Evolutionary conservation across 768 basidiomycete genomes (phyloP), one percentile per base, ranked within the genome.

Genomic region (Scleroderma citrinum): DNA sequence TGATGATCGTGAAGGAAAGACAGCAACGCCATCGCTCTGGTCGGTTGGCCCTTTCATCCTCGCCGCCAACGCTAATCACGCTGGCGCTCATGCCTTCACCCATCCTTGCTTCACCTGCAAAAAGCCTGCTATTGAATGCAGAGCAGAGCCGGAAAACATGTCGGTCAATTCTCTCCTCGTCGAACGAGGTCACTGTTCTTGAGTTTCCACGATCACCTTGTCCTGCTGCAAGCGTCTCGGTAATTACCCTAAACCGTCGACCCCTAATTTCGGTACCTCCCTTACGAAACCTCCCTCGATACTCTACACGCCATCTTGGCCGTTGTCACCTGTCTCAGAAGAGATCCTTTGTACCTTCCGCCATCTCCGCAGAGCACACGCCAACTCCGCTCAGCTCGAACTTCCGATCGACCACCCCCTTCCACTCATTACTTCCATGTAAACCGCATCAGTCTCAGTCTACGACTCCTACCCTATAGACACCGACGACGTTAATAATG

Each of bases 391-490:
- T 20, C 13, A 51, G 31, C 21, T 26, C 54, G 36, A 34, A 35
- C 5, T 56, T 52, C 46, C 57, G 59, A 48, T n/a, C 63, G 64
- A 31, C 59, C 56, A 2, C 61, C 56, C 7, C 65, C 60, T n/a
- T 10, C 59, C 60, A 30, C 57, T n/a, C 60, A 1, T 35, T 55
- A 30, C 55, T 53, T 41, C 48, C 51, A 7, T 12, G 44, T 0
- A n/a, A 46, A 8, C 17, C 53, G 14, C 7, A 46, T 13, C 17
- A n/a, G 20, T 46, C 45, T 8, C 40, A 11, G 43, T 36, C 36
- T 34, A 35, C 52, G 31, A 37, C 50, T 14, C 49, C 52, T 52
- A 35, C 52, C 36, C 36, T 49, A 50, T 17, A 29, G 44, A 7
- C 62, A 29, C 26, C 26, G 4, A 29, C 26, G 42, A 55, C 57